Evolutionary conservation across 768 basidiomycete species (phyloP).

Genomic region (Suillus hirtellus): DNA sequence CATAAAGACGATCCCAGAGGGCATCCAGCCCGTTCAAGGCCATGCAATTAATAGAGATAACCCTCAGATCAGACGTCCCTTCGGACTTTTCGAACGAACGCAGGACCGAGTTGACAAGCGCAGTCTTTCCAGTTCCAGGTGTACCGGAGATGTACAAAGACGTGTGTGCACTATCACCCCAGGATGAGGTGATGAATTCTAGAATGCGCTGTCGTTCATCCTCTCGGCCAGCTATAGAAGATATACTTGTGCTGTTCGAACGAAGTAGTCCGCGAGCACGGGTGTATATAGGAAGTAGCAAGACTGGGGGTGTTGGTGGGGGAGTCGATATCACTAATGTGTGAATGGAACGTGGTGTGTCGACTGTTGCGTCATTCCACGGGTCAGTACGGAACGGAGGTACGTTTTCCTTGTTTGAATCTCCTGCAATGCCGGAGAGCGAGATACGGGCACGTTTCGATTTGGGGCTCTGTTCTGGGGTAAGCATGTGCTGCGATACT

Average conservation of each 20-base stretch:
- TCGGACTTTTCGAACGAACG: slow-evolving; percentile 36
- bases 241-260: slow-evolving; percentile 59
- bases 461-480: slow-evolving; percentile 64
- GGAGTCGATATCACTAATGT: slow-evolving; percentile 56
- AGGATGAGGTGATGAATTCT: slow-evolving; percentile 59
- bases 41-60: slow-evolving; percentile 79
- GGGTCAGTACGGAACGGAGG: slow-evolving; percentile 54
- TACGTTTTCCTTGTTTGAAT: slow-evolving; percentile 77
- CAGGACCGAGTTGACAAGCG: slow-evolving; percentile 71
- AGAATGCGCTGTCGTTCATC: slow-evolving; percentile 58
- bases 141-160: slow-evolving; percentile 89
- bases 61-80: slow-evolving; percentile 40
- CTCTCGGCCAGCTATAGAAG: slow-evolving; percentile 66
- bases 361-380: slow-evolving; percentile 34
- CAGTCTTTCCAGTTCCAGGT: slow-evolving; percentile 92
- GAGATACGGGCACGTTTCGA: slow-evolving; percentile 64
- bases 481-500: slow-evolving; percentile 23
- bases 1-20: slow-evolving; percentile 68
- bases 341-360: slow-evolving; percentile 39
- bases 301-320: slow-evolving; percentile 55
- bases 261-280: slow-evolving; percentile 73
- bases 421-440: slow-evolving; percentile 43
- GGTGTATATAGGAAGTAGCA: slow-evolving; percentile 49
- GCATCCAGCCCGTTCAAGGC: slow-evolving; percentile 64
- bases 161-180: slow-evolving; percentile 37